These are phyloP conservation scores for Scheffersomyces quercinus DNA, from an alignment of 1,139 yeast genomes.

Conservation along the genomic window DNA sequence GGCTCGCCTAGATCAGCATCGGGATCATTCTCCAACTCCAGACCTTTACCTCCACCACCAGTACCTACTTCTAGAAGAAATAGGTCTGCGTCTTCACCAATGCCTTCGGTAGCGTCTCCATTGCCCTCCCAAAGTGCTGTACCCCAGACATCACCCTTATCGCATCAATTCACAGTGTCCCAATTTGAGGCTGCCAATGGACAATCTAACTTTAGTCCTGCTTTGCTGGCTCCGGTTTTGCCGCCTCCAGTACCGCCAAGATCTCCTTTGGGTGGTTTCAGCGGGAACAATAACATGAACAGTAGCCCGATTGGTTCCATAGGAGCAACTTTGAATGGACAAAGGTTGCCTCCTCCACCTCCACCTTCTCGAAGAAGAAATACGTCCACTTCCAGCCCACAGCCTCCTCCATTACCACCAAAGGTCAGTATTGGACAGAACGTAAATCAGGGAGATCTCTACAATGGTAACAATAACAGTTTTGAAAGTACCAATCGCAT, in stretches of 20 bases:
- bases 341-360: conserved; percentile 39
- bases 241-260: conserved; percentile 25
- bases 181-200: too few relatives aligned
- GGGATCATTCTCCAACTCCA: conserved; percentile 7
- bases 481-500: conserved; percentile 8
- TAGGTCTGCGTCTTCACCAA: conserved; percentile 47
- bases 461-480: conserved; percentile 8
- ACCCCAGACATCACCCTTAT: too few relatives aligned
- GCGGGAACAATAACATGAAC: background rate
- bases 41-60: conserved; percentile 43
- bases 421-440: conserved; percentile 15
- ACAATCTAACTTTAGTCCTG: too few relatives aligned
- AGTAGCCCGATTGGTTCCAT: background rate
- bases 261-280: conserved; percentile 7
- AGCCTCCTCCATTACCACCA: conserved; percentile 39
- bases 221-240: conserved; percentile 7
- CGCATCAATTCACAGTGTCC: too few relatives aligned
- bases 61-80: conserved; percentile 37
- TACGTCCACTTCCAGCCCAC: conserved; percentile 13
- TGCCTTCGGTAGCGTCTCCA: conserved; percentile 28
- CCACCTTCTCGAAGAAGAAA: conserved; percentile 43
- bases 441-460: background rate
- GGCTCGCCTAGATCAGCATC: conserved; percentile 24
- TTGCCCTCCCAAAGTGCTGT: conserved; percentile 6
- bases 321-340: background rate